Evolutionary conservation across 1,139 yeast genomes (phyloP), one percentile per base, ranked within the genome.

Genomic region (Sugiyamaella neomexicana): DNA sequence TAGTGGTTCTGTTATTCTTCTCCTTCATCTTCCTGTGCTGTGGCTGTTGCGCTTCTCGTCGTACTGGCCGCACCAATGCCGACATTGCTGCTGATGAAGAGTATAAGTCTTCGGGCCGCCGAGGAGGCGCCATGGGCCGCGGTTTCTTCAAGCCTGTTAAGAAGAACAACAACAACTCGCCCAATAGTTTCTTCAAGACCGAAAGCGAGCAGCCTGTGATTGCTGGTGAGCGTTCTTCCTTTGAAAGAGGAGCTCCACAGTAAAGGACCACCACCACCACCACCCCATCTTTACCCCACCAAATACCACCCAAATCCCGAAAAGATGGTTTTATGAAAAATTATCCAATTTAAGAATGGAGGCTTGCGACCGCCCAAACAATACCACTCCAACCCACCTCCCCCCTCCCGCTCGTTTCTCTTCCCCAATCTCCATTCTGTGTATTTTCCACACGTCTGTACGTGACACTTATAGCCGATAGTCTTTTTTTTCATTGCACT

Each of bases 1-100:
- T 81, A 1, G 80, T 77, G 1, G 80, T 78, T 52, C 69, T 80
- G 62, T 66, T 80, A 50, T 58, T 80, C 36, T 55, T 81, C 31
- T 58, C 70, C 46, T 58, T 65, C 54, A 34, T 73, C 46, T 59
- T 71, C 52, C 66, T 67, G 60, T 65, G 69, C 65, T 57, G 65
- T 58, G 63, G 65, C 16, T 64, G 71, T 57, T 63, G 68, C 56
- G 25, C 55, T 13, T 52, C 49, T 44, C 53, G 59, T 20, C 54
- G 59, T 37, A n/a, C n/a, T n/a, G 55, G 57, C 41, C 41, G 53
- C 5, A 20, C 53, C 25, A 54, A 50, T 37, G 53, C 53, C 29
- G 47, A 44, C 13, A 44, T 44, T n/a, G 47, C 47, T 17, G 38
- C 47, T 16, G 47, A 44, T 10, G 47, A 44, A 16, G 47, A 29